phyloP scores from a whole-genome alignment of 1,139 yeast genomes.

The Yamadazyma sp. region DNA sequence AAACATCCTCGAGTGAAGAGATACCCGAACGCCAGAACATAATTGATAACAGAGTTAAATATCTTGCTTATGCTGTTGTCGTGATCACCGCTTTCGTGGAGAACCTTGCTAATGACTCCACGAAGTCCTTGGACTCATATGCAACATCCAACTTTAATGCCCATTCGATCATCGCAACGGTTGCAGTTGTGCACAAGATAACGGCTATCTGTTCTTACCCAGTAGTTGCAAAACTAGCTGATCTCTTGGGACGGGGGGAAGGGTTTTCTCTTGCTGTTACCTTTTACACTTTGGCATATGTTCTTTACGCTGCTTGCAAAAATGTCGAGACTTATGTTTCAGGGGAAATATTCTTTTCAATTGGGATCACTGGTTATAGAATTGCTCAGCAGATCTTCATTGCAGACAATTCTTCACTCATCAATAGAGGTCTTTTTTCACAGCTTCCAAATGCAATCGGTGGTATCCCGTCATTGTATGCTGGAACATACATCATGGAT shows the following conservation, averaged over 20 bases:
- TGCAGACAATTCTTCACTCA: slow-evolving; percentile 34
- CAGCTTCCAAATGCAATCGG: slow-evolving; percentile 28
- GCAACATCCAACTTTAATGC: slow-evolving; percentile 38
- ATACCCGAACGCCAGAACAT: too few species aligned
- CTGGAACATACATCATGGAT: slow-evolving; percentile 26
- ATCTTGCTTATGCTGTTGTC: slow-evolving; percentile 20
- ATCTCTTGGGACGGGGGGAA: slow-evolving; percentile 39
- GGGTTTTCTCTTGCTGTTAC: slow-evolving; percentile 24
- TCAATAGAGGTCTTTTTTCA: slow-evolving; percentile 32
- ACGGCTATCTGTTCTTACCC: slow-evolving; percentile 39
- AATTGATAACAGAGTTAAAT: slow-evolving; percentile 17
- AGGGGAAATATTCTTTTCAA: slow-evolving; percentile 27
- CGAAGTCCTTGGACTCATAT: slow-evolving; percentile 16
- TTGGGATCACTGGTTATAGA: slow-evolving; percentile 25
- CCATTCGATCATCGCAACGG: slow-evolving; percentile 37
- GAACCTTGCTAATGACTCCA: slow-evolving; percentile 11
- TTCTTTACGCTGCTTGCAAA: slow-evolving; percentile 25
- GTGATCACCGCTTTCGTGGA: slow-evolving; percentile 24
- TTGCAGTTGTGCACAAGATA: slow-evolving; percentile 38
- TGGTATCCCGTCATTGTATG: slow-evolving; percentile 25
- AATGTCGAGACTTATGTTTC: slow-evolving; percentile 29
- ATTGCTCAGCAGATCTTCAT: slow-evolving; percentile 16
- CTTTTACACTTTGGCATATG: slow-evolving; percentile 25
- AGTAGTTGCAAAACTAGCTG: slow-evolving; percentile 38
- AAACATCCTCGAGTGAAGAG: too few species aligned